Base-by-base conservation (phyloP, 805 yeast species). In the Ogataea methanolica region DNA sequence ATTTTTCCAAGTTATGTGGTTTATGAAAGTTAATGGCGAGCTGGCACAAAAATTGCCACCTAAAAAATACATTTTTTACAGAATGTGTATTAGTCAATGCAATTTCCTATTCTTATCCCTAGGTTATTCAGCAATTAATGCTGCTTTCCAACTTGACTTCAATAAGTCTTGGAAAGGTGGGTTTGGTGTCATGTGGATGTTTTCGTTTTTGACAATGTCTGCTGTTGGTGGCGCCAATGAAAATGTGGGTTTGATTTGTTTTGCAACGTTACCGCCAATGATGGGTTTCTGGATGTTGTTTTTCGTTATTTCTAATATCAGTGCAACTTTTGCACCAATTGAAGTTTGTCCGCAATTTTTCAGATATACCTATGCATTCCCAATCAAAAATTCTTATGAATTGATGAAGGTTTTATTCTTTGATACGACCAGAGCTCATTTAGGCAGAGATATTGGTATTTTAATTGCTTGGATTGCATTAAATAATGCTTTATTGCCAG, bases 151-250 rank as follows among this genome's bases (percentile, higher is more conserved):
- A 57, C 73, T 84, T 31, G 76, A 79, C 55, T 76, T 83, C 60
- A 73, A 78, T 14, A 57, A 45, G 2, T 67, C 87, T 0, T 85
- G 79, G 68, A 71, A 65, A 31, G 78, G 81, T 8, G 95, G 95
- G 0, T 86, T 86, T 63, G 74, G 87, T 36, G 82, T 86, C 1
- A 78, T 76, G 52, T 88, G 95, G 95, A 74, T 83, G 78, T 55
- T 80, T 33, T 73, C 82, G 6, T 87, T 70, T 61, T 55, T 87
- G 43, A 76, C 88, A 6, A 82, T 87, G 88, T 68, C 80, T 52
- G 88, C 91, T 0, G 84, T 85, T 34, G 95, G 95, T 49, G 79
- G 85, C 39, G 82, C 84, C 31, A 84, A 82, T 59, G 94, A 87
- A 64, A 79, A 83, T 51, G 67, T 76, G 55, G 80, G 82, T 0